Conservation (phyloP, 495 filamentous ascomycete genomes). For the Hypomontagnella monticulosa region DNA sequence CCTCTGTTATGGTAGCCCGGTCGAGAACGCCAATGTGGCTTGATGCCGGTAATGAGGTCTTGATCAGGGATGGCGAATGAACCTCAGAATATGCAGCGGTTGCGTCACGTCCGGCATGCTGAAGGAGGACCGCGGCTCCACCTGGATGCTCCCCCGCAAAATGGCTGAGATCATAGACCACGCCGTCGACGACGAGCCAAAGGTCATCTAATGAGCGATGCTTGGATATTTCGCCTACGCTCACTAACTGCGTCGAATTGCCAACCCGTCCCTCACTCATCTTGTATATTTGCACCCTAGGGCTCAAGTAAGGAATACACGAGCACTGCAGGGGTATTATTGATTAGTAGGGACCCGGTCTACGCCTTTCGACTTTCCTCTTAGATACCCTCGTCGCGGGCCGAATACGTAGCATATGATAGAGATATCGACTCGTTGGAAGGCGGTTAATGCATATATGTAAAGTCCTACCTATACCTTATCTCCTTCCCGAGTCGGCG, state of each 20-base stretch:
- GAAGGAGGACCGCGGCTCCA: constrained; percentile 67
- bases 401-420: too few relatives aligned
- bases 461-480: neutral
- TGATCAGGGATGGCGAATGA: constrained; percentile 70
- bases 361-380: too few relatives aligned
- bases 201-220: constrained; percentile 73
- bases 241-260: constrained; percentile 22
- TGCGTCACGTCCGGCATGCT: constrained; percentile 77
- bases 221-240: constrained; percentile 55
- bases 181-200: constrained; percentile 79
- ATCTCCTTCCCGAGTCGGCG: constrained; percentile 13
- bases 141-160: constrained; percentile 73
- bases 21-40: constrained; percentile 69
- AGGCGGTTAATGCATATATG: too few relatives aligned
- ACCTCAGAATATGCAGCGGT: constrained; percentile 73
- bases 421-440: too few relatives aligned
- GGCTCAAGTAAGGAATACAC: neutral
- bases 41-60: constrained; percentile 60
- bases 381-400: too few relatives aligned
- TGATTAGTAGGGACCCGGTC: too few relatives aligned
- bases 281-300: neutral
- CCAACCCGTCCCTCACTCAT: constrained; percentile 13
- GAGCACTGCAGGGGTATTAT: neutral
- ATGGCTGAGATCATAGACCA: constrained; percentile 79
- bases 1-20: constrained; percentile 37